These are phyloP conservation scores for Fusarium abutilonis DNA, from an alignment of 2,329 filamentous ascomycete species.

Conservation along the genomic window DNA sequence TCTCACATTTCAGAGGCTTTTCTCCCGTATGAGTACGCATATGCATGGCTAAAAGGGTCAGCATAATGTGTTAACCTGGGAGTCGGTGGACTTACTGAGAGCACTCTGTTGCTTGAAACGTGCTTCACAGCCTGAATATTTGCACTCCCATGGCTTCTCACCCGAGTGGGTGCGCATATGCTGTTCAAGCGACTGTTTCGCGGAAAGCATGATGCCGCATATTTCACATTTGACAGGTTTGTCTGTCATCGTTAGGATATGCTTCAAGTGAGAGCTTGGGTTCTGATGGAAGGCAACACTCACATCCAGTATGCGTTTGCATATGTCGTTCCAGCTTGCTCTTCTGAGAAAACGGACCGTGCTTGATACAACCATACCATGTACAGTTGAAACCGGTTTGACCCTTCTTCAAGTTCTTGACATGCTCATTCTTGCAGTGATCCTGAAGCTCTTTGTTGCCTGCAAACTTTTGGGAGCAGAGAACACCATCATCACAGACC, in stretches of 20 bases:
- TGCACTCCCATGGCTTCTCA: conserved; percentile 70
- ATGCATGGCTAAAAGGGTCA: conserved; percentile 66
- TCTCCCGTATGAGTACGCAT: conserved; percentile 72
- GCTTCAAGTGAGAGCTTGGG: conserved; percentile 1
- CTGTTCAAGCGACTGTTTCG: conserved; percentile 73
- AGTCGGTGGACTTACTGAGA: conserved; percentile 60
- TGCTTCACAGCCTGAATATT: conserved; percentile 60
- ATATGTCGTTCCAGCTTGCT: conserved; percentile 73
- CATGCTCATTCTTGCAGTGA: conserved; percentile 64
- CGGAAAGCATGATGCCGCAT: conserved; percentile 69
- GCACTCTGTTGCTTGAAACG: conserved; percentile 74
- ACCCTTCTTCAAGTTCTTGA: conserved; percentile 57
- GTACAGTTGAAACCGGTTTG: conserved; percentile 61
- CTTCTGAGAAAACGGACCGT: conserved; percentile 65
- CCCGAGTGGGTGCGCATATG: conserved; percentile 74
- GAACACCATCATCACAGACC: conserved; percentile 39
- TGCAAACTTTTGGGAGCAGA: conserved; percentile 52
- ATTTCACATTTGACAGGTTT: conserved; percentile 67
- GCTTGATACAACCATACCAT: conserved; percentile 66
- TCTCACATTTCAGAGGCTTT: conserved; percentile 68
- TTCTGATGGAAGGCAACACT: conserved; percentile 44
- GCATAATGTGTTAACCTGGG: conserved; percentile 1
- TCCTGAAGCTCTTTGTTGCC: conserved; percentile 62
- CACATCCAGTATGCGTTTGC: conserved; percentile 72
- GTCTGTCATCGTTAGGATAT: conserved; percentile 52